Evolutionary conservation across 1,284 basidiomycete genomes (phyloP).

Genomic region (Cutaneotrichosporon sp.): DNA sequence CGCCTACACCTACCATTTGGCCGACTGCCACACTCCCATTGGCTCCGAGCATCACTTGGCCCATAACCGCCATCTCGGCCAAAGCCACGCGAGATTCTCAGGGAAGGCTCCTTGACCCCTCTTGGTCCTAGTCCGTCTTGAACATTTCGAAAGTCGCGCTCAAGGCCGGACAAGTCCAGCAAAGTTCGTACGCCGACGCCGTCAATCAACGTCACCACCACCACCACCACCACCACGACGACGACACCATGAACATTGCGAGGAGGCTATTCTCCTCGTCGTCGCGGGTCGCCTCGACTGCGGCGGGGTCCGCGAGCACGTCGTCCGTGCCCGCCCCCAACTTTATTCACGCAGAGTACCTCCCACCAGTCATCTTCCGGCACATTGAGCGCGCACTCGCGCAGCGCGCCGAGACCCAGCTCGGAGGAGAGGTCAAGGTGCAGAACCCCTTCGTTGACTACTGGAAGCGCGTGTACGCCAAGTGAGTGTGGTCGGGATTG

Average conservation of each 20-base stretch:
- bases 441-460: constrained; percentile 37
- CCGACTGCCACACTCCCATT: too few relatives aligned
- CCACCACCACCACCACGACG: background rate
- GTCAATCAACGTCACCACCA: background rate
- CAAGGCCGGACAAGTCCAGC: too few relatives aligned
- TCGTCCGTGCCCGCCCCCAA: constrained; percentile 3
- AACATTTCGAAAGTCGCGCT: too few relatives aligned
- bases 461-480: background rate
- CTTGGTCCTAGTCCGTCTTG: too few relatives aligned
- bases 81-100: too few relatives aligned
- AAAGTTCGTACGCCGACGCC: too few relatives aligned
- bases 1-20: too few relatives aligned
- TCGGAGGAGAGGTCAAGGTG: constrained; percentile 9
- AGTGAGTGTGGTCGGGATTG: too few relatives aligned
- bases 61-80: too few relatives aligned
- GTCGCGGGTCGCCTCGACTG: constrained; percentile 1
- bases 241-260: constrained; percentile 10
- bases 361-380: constrained; percentile 23
- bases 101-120: too few relatives aligned
- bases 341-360: constrained; percentile 12
- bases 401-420: background rate
- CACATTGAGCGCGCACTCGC: constrained; percentile 15
- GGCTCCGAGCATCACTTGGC: too few relatives aligned
- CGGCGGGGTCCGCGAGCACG: background rate
- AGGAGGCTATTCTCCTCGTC: constrained; percentile 19